A percentile compares a stretch with the other conserved stretches of the same genome.
Conservation (phyloP, 306 rosid genomes). For the Erythrophleum fordii region DNA sequence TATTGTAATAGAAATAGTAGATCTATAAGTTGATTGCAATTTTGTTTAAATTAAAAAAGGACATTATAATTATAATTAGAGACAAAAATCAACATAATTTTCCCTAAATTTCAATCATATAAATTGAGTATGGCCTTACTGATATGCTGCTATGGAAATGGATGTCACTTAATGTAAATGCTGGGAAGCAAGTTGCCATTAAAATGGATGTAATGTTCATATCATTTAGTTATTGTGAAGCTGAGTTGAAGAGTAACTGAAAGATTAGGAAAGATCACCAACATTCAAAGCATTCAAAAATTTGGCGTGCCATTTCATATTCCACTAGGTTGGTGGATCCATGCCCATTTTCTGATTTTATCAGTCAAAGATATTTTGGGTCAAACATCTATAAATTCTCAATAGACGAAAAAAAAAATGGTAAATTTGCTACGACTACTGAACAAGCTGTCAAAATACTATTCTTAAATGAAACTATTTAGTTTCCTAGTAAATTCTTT, state of each 20-base stretch:
- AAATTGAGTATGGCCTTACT: background rate
- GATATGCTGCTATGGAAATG: background rate
- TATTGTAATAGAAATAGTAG: background rate
- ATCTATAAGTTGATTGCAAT: background rate
- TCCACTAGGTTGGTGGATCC: constrained; percentile 33
- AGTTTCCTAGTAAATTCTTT: too few relatives aligned
- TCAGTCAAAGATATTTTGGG: background rate
- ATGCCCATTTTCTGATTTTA: constrained; percentile 20
- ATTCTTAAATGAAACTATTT: too few relatives aligned
- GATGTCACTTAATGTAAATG: background rate
- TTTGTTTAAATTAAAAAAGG: background rate
- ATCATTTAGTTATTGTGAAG: background rate
- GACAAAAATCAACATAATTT: background rate
- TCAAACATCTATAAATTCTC: background rate
- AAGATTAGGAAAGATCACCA: constrained; percentile 20
- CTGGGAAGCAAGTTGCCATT: background rate
- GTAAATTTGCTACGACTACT: too few relatives aligned
- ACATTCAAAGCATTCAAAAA: constrained; percentile 3
- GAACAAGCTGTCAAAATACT: too few relatives aligned
- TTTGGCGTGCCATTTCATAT: background rate
- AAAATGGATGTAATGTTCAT: background rate
- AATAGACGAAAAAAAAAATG: too few relatives aligned
- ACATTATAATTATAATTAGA: background rate
- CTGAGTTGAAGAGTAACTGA: constrained; percentile 40
- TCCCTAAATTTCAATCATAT: background rate